A percentile compares a stretch with the other conserved stretches of the same genome.
Conservation (phyloP, 257 asterid species). For the Scutellaria galericulata region DNA sequence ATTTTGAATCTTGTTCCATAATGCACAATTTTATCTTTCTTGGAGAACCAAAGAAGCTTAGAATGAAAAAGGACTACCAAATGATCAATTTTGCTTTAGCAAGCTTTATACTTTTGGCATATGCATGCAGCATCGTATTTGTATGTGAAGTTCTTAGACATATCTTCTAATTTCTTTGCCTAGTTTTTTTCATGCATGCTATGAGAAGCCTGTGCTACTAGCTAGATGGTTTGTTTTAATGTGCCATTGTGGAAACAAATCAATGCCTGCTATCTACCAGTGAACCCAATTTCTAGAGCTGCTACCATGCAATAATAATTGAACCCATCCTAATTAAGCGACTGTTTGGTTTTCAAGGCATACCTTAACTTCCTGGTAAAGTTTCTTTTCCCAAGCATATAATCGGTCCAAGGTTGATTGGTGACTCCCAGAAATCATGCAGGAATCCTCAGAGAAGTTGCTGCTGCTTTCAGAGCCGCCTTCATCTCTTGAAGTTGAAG, state of each 20-base stretch:
- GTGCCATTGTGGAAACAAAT: not conserved
- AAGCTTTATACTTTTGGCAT: not conserved
- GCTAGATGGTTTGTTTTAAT: not conserved
- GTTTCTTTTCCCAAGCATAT: conserved; percentile 96
- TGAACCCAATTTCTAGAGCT: not conserved
- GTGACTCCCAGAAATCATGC: conserved; percentile 67
- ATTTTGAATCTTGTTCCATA: not conserved
- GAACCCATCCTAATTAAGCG: conserved; percentile 11
- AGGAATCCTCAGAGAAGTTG: conserved; percentile 69
- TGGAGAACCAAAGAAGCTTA: not conserved
- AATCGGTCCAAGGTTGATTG: conserved; percentile 89
- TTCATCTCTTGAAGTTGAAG: conserved; percentile 68
- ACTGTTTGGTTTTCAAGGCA: conserved; percentile 40
- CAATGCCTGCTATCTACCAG: not conserved
- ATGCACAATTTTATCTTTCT: conserved; percentile 1
- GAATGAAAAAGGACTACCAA: not conserved
- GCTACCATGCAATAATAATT: not conserved
- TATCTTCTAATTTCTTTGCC: not conserved
- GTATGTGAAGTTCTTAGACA: not conserved
- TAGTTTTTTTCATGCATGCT: not conserved
- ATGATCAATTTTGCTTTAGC: not conserved
- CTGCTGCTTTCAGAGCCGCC: conserved; percentile 67
- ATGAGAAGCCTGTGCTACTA: not conserved
- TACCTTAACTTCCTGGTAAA: conserved; percentile 94
- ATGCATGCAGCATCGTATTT: not conserved